A percentile compares a stretch with the other conserved stretches of the same genome.
Conservation (phyloP, 2,329 filamentous ascomycete genomes). For the Thelonectria discophora region DNA sequence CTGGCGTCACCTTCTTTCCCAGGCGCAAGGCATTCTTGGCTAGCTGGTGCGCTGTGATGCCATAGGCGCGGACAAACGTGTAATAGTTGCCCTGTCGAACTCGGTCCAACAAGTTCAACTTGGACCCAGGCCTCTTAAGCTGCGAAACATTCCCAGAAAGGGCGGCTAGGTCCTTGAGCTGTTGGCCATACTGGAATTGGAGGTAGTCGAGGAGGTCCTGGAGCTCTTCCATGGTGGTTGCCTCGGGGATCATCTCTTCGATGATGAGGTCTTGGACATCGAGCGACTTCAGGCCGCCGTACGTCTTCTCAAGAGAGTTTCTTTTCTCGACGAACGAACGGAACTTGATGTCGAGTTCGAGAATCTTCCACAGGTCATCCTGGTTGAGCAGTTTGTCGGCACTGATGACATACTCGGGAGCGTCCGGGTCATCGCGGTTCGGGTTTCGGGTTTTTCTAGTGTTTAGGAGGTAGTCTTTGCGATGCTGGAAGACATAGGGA, state of each 20-base stretch:
- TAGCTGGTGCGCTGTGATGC: constrained; percentile 87
- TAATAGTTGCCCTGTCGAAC: constrained; percentile 83
- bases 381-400: constrained; percentile 92
- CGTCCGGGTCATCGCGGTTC: constrained; percentile 72
- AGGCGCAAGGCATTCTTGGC: constrained; percentile 85
- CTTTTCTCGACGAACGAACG: constrained; percentile 92
- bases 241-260: constrained; percentile 81
- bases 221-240: constrained; percentile 90
- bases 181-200: constrained; percentile 88
- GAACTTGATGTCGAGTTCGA: constrained; percentile 95
- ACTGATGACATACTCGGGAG: constrained; percentile 75
- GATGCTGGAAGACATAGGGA: constrained; percentile 97
- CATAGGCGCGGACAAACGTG: constrained; percentile 85
- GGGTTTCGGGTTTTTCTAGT: constrained; percentile 74
- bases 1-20: constrained; percentile 81
- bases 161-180: constrained; percentile 81
- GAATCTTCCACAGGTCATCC: constrained; percentile 92
- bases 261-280: constrained; percentile 77
- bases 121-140: constrained; percentile 82
- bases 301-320: constrained; percentile 82
- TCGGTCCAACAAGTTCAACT: constrained; percentile 82
- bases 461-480: constrained; percentile 97
- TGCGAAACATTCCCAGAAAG: constrained; percentile 70
- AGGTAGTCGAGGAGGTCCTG: constrained; percentile 97
- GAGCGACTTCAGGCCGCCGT: constrained; percentile 73